Conservation (phyloP, 768 basidiomycete genomes). For the Suillus discolor region DNA sequence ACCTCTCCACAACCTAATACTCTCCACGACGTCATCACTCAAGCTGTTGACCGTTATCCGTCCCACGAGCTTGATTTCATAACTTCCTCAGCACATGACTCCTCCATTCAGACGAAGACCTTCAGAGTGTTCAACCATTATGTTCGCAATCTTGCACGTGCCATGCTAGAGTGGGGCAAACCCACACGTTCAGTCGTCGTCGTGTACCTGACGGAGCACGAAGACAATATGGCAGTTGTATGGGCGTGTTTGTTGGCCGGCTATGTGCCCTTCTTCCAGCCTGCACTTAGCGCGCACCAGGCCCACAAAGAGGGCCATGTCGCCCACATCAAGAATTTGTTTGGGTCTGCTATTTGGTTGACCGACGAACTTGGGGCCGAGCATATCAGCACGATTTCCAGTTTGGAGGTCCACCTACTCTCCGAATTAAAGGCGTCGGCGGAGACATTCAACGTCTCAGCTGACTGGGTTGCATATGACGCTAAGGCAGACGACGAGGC, state of each 20-base stretch:
- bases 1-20: constrained; percentile 14
- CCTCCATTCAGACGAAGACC: constrained; percentile 27
- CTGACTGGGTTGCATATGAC: constrained; percentile 21
- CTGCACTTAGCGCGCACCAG: constrained; percentile 34
- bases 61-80: constrained; percentile 28
- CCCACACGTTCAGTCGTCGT: constrained; percentile 28
- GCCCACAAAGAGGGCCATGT: constrained; percentile 33
- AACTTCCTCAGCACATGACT: constrained; percentile 32
- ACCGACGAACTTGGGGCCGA: constrained; percentile 30
- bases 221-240: constrained; percentile 35
- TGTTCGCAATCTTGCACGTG: constrained; percentile 23
- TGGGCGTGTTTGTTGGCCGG: constrained; percentile 35
- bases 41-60: constrained; percentile 25
- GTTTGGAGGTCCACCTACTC: constrained; percentile 26
- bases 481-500: constrained; percentile 32
- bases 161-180: constrained; percentile 25
- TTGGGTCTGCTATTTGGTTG: constrained; percentile 33
- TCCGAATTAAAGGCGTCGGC: constrained; percentile 23
- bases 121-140: constrained; percentile 23
- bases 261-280: constrained; percentile 33
- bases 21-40: constrained; percentile 25
- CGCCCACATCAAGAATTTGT: constrained; percentile 30
- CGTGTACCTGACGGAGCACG: constrained; percentile 34
- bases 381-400: constrained; percentile 25
- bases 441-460: background rate